Percentiles rank a stretch among this genome's conserved stretches.
phyloP scores from a whole-genome alignment of 495 filamentous ascomycete genomes.

The Clavariopsis aquatica region DNA sequence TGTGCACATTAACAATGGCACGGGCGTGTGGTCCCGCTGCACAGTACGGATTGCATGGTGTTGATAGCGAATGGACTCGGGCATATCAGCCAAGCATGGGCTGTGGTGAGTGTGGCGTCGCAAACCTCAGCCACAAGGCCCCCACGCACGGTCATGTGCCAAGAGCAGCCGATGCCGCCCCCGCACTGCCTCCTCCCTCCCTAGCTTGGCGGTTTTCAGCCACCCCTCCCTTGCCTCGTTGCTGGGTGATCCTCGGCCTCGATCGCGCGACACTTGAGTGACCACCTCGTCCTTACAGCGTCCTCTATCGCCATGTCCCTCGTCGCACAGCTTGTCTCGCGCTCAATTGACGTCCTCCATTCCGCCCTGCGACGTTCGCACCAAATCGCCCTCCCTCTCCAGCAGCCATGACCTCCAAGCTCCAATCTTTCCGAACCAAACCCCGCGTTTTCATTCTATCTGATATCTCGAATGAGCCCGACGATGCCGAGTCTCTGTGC shows the following conservation, averaged over 20 bases:
- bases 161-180: not conserved
- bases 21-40: no score
- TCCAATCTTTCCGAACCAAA: conserved; percentile 23
- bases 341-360: not conserved
- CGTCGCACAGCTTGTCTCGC: not conserved
- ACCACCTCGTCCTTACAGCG: not conserved
- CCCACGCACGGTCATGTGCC: not conserved
- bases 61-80: no score
- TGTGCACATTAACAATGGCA: no score
- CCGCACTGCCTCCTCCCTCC: not conserved
- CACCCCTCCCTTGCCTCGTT: not conserved
- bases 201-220: not conserved
- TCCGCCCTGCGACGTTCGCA: not conserved
- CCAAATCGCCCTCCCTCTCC: not conserved
- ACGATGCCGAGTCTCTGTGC: conserved; percentile 50
- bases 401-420: conserved; percentile 1
- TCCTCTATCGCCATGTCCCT: not conserved
- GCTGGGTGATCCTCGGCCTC: conserved; percentile 15
- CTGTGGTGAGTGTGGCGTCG: not conserved
- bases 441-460: conserved; percentile 51
- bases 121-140: not conserved
- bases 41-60: no score
- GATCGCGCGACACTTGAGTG: conserved; percentile 5
- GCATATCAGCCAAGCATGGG: no score
- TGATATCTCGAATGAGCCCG: conserved; percentile 52